These are phyloP conservation scores for Gracilariopsis chorda DNA, from an alignment of 23 red algal genomes.

Conservation along the genomic window DNA sequence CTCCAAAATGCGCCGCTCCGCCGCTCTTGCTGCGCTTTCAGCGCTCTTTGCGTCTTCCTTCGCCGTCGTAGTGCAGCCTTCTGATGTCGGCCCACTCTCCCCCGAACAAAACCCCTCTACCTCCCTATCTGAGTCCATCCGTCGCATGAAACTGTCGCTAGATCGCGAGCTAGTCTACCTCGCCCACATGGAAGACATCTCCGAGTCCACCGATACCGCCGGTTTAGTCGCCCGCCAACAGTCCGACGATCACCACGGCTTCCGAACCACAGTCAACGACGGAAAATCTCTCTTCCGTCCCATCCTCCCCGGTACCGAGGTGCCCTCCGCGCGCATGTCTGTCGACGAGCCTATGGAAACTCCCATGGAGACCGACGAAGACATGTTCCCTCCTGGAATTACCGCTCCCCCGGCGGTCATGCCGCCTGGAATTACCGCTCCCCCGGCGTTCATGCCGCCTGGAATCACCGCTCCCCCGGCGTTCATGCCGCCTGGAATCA, in stretches of 20 bases:
- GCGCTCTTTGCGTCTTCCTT: neutral
- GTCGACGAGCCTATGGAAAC: neutral
- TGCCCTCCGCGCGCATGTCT: neutral
- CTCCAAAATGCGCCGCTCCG: neutral
- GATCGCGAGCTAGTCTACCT: constrained; percentile 48
- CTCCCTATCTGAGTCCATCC: constrained; percentile 15
- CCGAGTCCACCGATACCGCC: neutral
- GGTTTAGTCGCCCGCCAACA: constrained; percentile 1
- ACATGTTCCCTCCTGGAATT: neutral
- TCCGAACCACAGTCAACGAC: constrained; percentile 31
- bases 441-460: neutral
- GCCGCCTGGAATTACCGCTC: too few relatives aligned
- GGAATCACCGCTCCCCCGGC: neutral
- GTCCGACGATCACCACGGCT: constrained; percentile 6
- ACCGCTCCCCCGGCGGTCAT: neutral
- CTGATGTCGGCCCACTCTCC: constrained; percentile 13
- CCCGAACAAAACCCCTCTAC: constrained; percentile 28
- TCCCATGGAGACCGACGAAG: neutral
- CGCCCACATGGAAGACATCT: neutral
- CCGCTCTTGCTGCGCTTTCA: neutral
- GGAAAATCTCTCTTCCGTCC: constrained; percentile 19
- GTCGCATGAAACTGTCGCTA: constrained; percentile 34
- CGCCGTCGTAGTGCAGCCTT: neutral
- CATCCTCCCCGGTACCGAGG: constrained; percentile 16
- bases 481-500: too few relatives aligned